These are phyloP conservation scores for Microdochium trichocladiopsis DNA, from an alignment of 2,329 filamentous ascomycete genomes.

Conservation along the genomic window DNA sequence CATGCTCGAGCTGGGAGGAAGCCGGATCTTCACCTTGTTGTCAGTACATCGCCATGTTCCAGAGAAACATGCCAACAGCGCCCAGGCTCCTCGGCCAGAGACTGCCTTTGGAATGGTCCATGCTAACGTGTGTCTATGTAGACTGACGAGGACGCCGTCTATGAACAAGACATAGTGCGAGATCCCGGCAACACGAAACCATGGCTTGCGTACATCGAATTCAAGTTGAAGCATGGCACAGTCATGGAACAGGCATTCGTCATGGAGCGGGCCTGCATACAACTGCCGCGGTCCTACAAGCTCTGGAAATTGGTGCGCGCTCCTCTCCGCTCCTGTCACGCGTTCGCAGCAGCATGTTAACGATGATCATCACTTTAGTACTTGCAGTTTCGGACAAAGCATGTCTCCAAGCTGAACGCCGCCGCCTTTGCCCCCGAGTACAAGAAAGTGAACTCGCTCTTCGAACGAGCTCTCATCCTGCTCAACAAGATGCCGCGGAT, in stretches of 20 bases:
- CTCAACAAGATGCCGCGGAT: constrained; percentile 98
- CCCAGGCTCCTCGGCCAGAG: background rate
- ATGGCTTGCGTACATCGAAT: constrained; percentile 90
- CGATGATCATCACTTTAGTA: constrained; percentile 47
- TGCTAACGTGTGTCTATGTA: constrained; percentile 25
- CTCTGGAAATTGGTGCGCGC: constrained; percentile 81
- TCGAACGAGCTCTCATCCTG: constrained; percentile 84
- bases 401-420: constrained; percentile 76
- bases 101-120: background rate
- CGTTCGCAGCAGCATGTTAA: constrained; percentile 2
- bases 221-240: constrained; percentile 82
- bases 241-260: constrained; percentile 78
- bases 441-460: constrained; percentile 89
- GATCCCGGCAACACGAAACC: constrained; percentile 82
- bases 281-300: constrained; percentile 93
- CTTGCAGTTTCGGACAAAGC: constrained; percentile 74
- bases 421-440: constrained; percentile 74
- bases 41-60: constrained; percentile 16
- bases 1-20: constrained; percentile 18
- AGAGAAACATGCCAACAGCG: background rate
- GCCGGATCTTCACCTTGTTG: constrained; percentile 41
- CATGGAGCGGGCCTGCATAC: constrained; percentile 84
- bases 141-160: constrained; percentile 84
- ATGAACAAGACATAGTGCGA: constrained; percentile 91
- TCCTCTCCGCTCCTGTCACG: background rate